These are phyloP conservation scores for Colletotrichum tanaceti DNA, from an alignment of 2,329 filamentous ascomycete genomes.

Conservation along the genomic window DNA sequence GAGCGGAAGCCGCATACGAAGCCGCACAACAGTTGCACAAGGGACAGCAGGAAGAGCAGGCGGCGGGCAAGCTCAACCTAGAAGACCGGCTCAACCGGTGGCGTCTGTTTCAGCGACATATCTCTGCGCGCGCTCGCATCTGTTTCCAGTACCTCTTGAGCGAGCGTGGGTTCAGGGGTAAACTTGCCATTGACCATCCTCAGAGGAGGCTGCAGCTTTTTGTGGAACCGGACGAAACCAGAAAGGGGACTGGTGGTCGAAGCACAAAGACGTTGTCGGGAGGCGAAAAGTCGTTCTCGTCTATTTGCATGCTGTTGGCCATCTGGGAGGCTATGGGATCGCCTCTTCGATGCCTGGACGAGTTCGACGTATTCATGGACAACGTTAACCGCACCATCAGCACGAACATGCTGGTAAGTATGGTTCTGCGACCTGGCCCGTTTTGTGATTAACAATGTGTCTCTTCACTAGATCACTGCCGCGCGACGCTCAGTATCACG, in stretches of 20 bases:
- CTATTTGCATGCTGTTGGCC: slow-evolving; percentile 89
- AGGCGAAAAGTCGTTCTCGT: slow-evolving; percentile 97
- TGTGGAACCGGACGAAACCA: slow-evolving; percentile 78
- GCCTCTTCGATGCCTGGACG: slow-evolving; percentile 92
- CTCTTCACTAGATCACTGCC: slow-evolving; percentile 74
- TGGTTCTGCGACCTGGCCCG: neutral
- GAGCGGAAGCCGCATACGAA: slow-evolving; percentile 55
- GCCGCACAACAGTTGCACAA: slow-evolving; percentile 54
- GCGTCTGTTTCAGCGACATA: slow-evolving; percentile 83
- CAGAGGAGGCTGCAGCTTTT: slow-evolving; percentile 80
- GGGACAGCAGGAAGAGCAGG: slow-evolving; percentile 56
- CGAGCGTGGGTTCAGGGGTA: slow-evolving; percentile 89
- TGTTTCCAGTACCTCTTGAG: slow-evolving; percentile 90
- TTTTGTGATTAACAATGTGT: neutral
- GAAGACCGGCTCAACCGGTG: slow-evolving; percentile 78
- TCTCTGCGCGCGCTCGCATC: slow-evolving; percentile 85
- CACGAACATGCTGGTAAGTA: slow-evolving; percentile 88
- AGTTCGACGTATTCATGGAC: slow-evolving; percentile 99
- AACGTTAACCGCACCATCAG: slow-evolving; percentile 93
- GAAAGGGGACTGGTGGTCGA: slow-evolving; percentile 75
- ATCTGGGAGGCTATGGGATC: slow-evolving; percentile 99
- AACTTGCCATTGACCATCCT: slow-evolving; percentile 81
- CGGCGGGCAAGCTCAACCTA: slow-evolving; percentile 69
- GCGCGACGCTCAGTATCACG: slow-evolving; percentile 88
- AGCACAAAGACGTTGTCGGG: slow-evolving; percentile 94